Evolutionary conservation across 192 early-diverging fungal species (phyloP).

Genomic region (Coemansia sp.): DNA sequence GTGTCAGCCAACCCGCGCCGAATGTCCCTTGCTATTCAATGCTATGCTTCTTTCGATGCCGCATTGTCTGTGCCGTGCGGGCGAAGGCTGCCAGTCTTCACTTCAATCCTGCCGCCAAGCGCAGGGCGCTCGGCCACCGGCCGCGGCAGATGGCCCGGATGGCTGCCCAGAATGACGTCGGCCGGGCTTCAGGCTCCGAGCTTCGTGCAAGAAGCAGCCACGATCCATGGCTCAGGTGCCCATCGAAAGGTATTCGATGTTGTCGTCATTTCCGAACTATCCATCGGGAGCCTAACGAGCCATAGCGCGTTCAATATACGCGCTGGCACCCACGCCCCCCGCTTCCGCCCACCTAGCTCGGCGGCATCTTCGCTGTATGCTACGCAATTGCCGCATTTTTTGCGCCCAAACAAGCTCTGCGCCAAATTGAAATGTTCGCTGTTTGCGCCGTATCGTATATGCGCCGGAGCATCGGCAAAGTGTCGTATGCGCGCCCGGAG

Average conservation of each 20-base stretch:
- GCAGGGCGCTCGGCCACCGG: neutral
- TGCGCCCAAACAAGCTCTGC: neutral
- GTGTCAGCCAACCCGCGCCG: neutral
- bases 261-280: neutral
- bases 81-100: no score
- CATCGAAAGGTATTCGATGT: neutral
- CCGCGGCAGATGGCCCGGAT: neutral
- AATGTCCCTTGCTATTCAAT: neutral
- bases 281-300: neutral
- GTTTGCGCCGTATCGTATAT: neutral
- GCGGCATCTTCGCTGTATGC: neutral
- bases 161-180: neutral
- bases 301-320: neutral
- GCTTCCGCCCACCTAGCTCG: neutral
- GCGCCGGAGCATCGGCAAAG: neutral
- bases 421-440: neutral
- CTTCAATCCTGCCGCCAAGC: no score
- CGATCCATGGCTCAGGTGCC: neutral
- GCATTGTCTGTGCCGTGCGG: neutral
- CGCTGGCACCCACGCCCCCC: no score
- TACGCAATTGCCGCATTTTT: neutral
- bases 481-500: neutral
- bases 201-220: neutral
- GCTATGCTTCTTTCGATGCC: constrained; percentile 1
- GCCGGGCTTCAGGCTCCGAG: neutral